Conservation (phyloP, 345 rosid genomes). For the Citrus medica region DNA sequence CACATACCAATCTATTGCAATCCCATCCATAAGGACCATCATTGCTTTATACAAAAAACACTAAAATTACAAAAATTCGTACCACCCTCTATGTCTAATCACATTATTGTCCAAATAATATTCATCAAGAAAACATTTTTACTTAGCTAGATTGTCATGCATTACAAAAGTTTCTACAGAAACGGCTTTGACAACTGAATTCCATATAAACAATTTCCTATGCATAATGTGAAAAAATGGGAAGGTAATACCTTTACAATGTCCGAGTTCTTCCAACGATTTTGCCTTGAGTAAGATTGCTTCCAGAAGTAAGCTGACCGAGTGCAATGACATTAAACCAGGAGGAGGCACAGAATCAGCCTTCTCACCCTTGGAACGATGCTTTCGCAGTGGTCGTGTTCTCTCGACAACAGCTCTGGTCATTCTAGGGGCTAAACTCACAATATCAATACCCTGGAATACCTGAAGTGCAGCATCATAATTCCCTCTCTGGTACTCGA, state of each 20-base stretch:
- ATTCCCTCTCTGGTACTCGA: constrained; percentile 88
- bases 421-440: constrained; percentile 64
- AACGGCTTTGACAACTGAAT: background rate
- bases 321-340: constrained; percentile 78
- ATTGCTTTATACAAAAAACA: background rate
- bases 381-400: constrained; percentile 52
- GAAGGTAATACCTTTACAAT: constrained; percentile 44
- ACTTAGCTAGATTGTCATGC: background rate
- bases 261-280: constrained; percentile 73
- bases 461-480: constrained; percentile 97
- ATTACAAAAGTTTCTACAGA: background rate
- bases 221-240: background rate
- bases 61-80: background rate
- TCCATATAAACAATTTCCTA: background rate
- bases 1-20: background rate
- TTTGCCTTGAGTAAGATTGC: constrained; percentile 87
- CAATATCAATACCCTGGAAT: constrained; percentile 82
- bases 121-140: background rate
- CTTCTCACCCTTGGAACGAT: constrained; percentile 36
- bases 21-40: background rate
- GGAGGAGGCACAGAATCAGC: constrained; percentile 42
- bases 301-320: constrained; percentile 84
- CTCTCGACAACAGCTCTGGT: constrained; percentile 58
- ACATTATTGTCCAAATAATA: background rate
- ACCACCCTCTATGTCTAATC: background rate